Evolutionary conservation across 352 stramenopile genomes (phyloP).

Genomic region (Phytopythium montanum): DNA sequence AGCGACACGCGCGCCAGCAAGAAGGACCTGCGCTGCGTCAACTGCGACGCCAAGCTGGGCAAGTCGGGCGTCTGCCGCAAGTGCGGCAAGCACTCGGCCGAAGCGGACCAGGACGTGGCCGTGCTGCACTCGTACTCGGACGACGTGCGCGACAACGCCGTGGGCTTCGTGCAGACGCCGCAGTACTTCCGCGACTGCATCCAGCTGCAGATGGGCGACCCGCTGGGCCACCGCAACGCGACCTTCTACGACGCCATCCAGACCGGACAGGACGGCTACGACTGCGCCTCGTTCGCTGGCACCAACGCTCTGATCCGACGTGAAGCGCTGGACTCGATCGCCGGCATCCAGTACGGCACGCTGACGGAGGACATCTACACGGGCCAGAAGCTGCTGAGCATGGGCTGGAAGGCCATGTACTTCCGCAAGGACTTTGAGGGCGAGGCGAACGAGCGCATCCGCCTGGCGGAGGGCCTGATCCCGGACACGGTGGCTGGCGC

Average conservation of each 20-base stretch:
- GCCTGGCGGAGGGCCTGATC: slow-evolving; percentile 72
- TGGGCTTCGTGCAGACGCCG: slow-evolving; percentile 78
- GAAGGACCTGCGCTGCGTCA: slow-evolving; percentile 72
- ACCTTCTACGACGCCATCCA: slow-evolving; percentile 87
- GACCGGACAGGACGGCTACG: slow-evolving; percentile 80
- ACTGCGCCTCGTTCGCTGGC: slow-evolving; percentile 73
- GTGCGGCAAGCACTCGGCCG: slow-evolving; percentile 65
- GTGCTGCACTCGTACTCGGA: slow-evolving; percentile 80
- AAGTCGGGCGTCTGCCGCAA: slow-evolving; percentile 75
- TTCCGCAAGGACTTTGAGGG: slow-evolving; percentile 89
- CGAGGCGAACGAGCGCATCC: slow-evolving; percentile 67
- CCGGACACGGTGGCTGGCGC: slow-evolving; percentile 75
- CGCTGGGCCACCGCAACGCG: slow-evolving; percentile 72
- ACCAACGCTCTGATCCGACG: slow-evolving; percentile 82
- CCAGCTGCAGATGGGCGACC: slow-evolving; percentile 80
- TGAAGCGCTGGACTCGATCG: slow-evolving; percentile 81
- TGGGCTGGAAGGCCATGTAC: slow-evolving; percentile 85
- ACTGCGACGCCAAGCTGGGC: slow-evolving; percentile 66
- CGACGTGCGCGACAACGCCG: slow-evolving; percentile 72
- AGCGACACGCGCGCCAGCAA: slow-evolving; percentile 69
- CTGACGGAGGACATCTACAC: slow-evolving; percentile 86
- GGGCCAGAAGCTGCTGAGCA: slow-evolving; percentile 64
- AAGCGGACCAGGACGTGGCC: slow-evolving; percentile 40
- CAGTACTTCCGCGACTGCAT: slow-evolving; percentile 86
- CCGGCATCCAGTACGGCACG: slow-evolving; percentile 81